Evolutionary conservation across 139 green algal species (phyloP).

Genomic region (Tetradesmus obliquus): DNA sequence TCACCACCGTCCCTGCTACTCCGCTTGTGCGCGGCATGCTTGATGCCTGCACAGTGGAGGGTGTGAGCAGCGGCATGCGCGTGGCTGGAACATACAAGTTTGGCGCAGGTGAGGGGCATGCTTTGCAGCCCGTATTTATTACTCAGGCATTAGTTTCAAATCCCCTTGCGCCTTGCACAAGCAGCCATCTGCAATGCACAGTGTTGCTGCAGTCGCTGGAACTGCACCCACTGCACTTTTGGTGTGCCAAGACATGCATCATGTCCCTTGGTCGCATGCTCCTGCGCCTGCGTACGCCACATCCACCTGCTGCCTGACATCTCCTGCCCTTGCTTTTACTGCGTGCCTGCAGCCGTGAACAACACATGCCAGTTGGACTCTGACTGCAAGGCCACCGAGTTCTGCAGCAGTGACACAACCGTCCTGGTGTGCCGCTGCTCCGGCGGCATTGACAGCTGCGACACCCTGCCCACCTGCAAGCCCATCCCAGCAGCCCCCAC

Average conservation of each 20-base stretch:
- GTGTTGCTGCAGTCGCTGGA: too few relatives aligned
- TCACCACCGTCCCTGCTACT: not conserved
- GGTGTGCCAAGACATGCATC: too few relatives aligned
- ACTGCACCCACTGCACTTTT: too few relatives aligned
- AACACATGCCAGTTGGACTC: constrained; percentile 13
- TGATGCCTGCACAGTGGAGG: constrained; percentile 26
- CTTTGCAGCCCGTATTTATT: not conserved
- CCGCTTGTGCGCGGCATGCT: not conserved
- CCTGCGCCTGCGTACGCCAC: too few relatives aligned
- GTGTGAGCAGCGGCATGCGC: not conserved
- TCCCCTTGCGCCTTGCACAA: too few relatives aligned
- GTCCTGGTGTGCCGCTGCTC: constrained; percentile 11
- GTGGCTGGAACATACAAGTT: not conserved
- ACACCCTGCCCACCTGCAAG: not conserved
- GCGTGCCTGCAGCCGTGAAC: not conserved
- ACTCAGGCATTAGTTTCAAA: too few relatives aligned
- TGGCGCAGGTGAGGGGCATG: not conserved
- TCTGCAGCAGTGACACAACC: constrained; percentile 12
- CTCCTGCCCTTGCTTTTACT: not conserved
- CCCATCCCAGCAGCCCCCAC: not conserved
- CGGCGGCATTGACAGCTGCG: constrained; percentile 11
- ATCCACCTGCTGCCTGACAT: not conserved
- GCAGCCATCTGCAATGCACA: too few relatives aligned
- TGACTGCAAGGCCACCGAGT: not conserved
- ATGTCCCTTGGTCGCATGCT: too few relatives aligned